phyloP scores from a whole-genome alignment of 495 filamentous ascomycete species.

The Lasiosphaeria ovina region DNA sequence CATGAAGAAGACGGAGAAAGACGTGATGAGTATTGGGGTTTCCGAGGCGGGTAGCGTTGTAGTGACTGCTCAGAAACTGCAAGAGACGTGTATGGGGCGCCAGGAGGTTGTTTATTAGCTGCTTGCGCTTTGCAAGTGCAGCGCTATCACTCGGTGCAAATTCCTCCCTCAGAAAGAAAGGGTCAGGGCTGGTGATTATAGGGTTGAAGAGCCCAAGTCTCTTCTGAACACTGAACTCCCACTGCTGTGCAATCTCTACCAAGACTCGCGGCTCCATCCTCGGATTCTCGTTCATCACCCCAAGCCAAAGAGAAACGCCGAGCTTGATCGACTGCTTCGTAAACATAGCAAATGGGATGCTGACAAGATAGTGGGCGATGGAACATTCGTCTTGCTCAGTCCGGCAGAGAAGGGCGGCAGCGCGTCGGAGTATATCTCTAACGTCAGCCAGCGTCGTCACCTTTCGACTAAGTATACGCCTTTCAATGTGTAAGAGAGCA shows the following conservation, averaged over 20 bases:
- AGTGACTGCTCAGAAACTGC: constrained; percentile 90
- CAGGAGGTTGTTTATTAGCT: constrained; percentile 72
- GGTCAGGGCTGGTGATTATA: constrained; percentile 74
- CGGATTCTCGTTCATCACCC: constrained; percentile 95
- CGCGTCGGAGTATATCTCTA: constrained; percentile 73
- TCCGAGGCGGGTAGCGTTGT: constrained; percentile 80
- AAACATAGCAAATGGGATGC: constrained; percentile 87
- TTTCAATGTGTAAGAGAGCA: constrained; percentile 65
- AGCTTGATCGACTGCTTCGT: constrained; percentile 93
- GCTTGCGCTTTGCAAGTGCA: constrained; percentile 68
- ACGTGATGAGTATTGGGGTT: constrained; percentile 74
- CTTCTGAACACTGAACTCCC: constrained; percentile 76
- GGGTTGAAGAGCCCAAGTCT: constrained; percentile 77
- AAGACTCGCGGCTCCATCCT: constrained; percentile 78
- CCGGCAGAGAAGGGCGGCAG: constrained; percentile 80
- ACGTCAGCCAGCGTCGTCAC: constrained; percentile 70
- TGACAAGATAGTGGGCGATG: constrained; percentile 80
- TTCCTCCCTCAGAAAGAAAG: constrained; percentile 87
- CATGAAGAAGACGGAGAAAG: constrained; percentile 73
- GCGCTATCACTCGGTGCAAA: constrained; percentile 87
- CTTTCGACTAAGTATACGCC: constrained; percentile 61
- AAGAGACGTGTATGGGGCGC: constrained; percentile 82
- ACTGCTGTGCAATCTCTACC: constrained; percentile 77
- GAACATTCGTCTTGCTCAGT: constrained; percentile 67
- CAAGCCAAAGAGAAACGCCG: constrained; percentile 92